Evolutionary conservation across 1,139 yeast genomes (phyloP), one percentile per base, ranked within the genome.

Genomic region (Geotrichum klebahnii): DNA sequence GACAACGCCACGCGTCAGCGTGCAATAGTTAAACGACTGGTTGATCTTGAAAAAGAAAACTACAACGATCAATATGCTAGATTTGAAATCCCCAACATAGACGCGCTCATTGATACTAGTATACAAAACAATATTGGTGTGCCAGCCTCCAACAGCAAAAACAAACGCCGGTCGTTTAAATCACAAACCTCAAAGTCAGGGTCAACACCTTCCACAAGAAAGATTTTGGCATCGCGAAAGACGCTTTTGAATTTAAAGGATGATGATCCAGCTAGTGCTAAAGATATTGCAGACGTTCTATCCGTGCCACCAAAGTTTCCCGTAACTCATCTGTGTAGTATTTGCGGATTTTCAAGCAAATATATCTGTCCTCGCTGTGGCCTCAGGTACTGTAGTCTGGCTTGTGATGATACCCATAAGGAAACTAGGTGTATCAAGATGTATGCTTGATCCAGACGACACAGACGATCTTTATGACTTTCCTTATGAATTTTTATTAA

Each of bases 261-360:
- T 51, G 77, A 73, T 51, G 75, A 72, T 49, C 67, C 67, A 1
- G 52, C 55, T 8, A 63, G 67, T 6, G 63, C 69, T 2, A 60
- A 57, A 33, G 53, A 56, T 24, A 67, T 63, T 46, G 50, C 57
- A 34, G 58, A 61, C 3, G 65, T 67, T 16, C 66, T 68, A 0
- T 59, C 68, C 1, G 51, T 49, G 10, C 64, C 67, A 1, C 62
- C 74, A 5, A 47, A 45, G 16, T 71, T 70, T 52, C 75, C 76
- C 1, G 51, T 64, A 5, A 55, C 66, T 9, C 55, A 58, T 1
- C 53, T 70, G 35, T 72, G 77, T 55, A 58, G 64, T n/a, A 67
- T 73, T 0, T 72, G 77, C 52, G 76, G 77, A 3, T 70, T 67
- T 55, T 66, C 69, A 63, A 70, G 73, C 3, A 59, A 56, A n/a